Evolutionary conservation across 2,329 filamentous ascomycete species (phyloP), one percentile per base, ranked within the genome.

Genomic region (Mycosphaerelloides madeirae): DNA sequence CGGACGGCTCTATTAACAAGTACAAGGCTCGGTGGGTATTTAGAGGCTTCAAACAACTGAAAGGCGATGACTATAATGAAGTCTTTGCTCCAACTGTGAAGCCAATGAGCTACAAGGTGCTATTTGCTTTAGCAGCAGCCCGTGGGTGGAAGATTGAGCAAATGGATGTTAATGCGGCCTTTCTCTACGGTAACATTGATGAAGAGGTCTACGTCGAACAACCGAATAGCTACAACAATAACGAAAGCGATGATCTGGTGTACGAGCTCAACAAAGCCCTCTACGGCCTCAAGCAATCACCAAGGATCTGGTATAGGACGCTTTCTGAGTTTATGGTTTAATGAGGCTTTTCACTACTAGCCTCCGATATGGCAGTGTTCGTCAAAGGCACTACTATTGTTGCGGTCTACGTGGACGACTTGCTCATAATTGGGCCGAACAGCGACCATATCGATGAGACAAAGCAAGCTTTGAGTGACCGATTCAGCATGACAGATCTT

Each of bases 141-240:
- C 33, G 53, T 2, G 52, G 55, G 32, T 40, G 52, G 1, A 44
- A 62, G 32, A 58, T 61, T 29, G 39, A 63, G 29, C 51, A 65
- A 47, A 62, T 65, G 44, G 57, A 65, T 43, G 55, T 65, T 28
- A 59, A 59, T 41, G 64, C 58, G 1, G 54, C 61, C 4, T 66
- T 66, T 41, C 56, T n/a, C n/a, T n/a, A n/a, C n/a, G n/a, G n/a
- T n/a, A n/a, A n/a, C n/a, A n/a, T n/a, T n/a, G n/a, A n/a, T 65
- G 29, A 59, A 31, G 45, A 53, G 6, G 48, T 65, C 11, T 64
- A 59, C 32, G 50, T 64, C n/a, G n/a, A n/a, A n/a, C n/a, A n/a
- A n/a, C n/a, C 18, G 32, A 57, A 34, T 48, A 53, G 25, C 59
- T 55, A 9, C 33, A 42, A 52, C 3, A 49, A 55, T 14, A 18